These are phyloP conservation scores for Pseudognaphalium luteoalbum DNA, from an alignment of 129 eudicot genomes.

Conservation along the genomic window DNA sequence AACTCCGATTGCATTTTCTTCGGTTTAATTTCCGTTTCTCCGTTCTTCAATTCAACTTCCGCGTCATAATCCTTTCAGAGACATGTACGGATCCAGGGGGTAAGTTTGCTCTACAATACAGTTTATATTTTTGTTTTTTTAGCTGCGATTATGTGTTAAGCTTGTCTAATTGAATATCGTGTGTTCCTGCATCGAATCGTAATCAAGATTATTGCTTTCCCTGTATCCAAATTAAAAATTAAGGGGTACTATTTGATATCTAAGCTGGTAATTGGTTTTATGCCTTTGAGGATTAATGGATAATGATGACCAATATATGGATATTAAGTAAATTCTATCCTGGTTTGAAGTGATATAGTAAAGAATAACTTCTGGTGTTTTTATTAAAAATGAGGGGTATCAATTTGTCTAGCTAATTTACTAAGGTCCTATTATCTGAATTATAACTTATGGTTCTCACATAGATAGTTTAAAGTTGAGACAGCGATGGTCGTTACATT, in stretches of 20 bases:
- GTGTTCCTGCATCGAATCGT: conserved; percentile 1
- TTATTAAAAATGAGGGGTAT: neutral
- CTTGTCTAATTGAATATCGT: neutral
- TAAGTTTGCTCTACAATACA: conserved; percentile 25
- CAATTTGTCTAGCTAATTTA: neutral
- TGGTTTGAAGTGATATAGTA: neutral
- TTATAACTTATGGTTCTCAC: neutral
- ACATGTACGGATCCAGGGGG: conserved; percentile 45
- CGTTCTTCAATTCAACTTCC: conserved; percentile 23
- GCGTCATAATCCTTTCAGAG: conserved; percentile 14
- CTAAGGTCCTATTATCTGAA: neutral
- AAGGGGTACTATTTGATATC: neutral
- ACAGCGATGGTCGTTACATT: neutral
- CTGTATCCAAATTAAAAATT: neutral
- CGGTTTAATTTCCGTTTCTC: neutral
- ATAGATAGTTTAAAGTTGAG: neutral
- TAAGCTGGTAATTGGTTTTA: neutral
- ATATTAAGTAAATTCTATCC: neutral
- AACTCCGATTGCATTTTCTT: conserved; percentile 1
- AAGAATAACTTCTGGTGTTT: conserved; percentile 11
- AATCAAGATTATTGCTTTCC: neutral
- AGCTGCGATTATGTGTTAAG: conserved; percentile 4
- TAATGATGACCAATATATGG: neutral
- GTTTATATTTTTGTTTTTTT: neutral
- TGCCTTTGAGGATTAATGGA: conserved; percentile 3